Evolutionary conservation across 139 green algal species (phyloP), one percentile per base, ranked within the genome.

Genomic region (Volvox reticuliferus): DNA sequence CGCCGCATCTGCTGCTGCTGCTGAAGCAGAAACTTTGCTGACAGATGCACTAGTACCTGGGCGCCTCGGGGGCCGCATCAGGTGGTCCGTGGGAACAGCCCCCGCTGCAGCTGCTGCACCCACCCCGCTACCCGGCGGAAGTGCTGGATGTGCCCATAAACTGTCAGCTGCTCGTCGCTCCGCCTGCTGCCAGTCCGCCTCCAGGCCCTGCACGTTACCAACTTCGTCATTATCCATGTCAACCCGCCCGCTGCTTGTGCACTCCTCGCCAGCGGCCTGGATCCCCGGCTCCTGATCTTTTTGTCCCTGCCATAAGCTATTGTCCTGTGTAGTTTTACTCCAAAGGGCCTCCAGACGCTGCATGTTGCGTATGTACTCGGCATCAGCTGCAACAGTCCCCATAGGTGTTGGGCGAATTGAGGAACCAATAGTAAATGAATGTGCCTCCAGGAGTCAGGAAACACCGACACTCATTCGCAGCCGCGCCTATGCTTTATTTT

Each of bases 321-420:
- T 19, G 19, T 55, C 61, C 61, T 18, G 30, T 20, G 1, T 62
- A 22, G 55, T 55, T 28, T 30, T 32, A 32, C 75, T n/a, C 81
- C 81, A 87, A 30, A 87, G 61, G 17, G 61, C 61, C 61, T 87
- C 81, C 81, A 87, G 61, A 13, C 61, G 61, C n/a, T 2, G 13
- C 81, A 87, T 33, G 81, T 87, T 61, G 61, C 21, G 18, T 2
- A 87, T 62, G 62, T 87, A 76, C 36, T 76, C 61, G 14, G 12
- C 0, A 20, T 35, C 61, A 13, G 79, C 36, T 55, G 78, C 33
- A 82, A 28, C 44, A 9, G 44, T 5, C 5, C 44, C 44, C 44
- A 55, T 55, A 55, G 9, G 44, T 55, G 44, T 55, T 5, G 44
- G 44, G 44, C 44, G 5, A 9, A 14, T 55, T 55, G 44, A 55